Percentiles rank a stretch among this genome's conserved stretches.
phyloP scores from a whole-genome alignment of 148 eudicot genomes.

The Rhododendron henanense region DNA sequence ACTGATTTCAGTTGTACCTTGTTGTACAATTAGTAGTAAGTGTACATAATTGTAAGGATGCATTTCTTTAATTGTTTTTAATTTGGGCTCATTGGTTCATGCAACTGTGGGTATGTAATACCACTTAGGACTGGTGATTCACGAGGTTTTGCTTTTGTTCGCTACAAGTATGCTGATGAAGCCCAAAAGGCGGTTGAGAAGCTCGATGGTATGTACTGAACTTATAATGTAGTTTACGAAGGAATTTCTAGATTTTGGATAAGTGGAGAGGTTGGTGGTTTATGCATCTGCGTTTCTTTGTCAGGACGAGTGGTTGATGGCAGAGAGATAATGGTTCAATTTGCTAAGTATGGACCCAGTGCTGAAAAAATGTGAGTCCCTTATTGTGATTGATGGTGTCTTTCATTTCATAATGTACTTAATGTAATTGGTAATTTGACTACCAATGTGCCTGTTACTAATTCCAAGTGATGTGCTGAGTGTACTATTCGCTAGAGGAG shows the following conservation, averaged over 20 bases:
- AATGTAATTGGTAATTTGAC: not conserved
- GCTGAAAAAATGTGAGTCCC: constrained; percentile 81
- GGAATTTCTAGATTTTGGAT: not conserved
- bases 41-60: not conserved
- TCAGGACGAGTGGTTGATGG: constrained; percentile 87
- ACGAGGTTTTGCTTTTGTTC: constrained; percentile 93
- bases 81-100: not conserved
- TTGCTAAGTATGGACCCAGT: constrained; percentile 90
- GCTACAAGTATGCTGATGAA: constrained; percentile 88
- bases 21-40: not conserved
- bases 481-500: too few species aligned
- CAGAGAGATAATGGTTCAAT: constrained; percentile 87
- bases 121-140: constrained; percentile 85
- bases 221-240: not conserved
- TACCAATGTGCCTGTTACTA: not conserved
- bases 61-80: not conserved
- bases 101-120: not conserved
- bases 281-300: not conserved
- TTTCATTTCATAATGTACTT: not conserved
- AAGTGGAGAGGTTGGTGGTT: not conserved
- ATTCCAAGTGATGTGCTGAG: not conserved
- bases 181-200: constrained; percentile 88
- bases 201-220: constrained; percentile 58
- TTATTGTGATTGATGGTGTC: not conserved
- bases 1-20: not conserved